Percentiles rank a stretch among this genome's conserved stretches.
Evolutionary conservation across 2,329 filamentous ascomycete genomes (phyloP).

Genomic region (Kalmusia sp.): DNA sequence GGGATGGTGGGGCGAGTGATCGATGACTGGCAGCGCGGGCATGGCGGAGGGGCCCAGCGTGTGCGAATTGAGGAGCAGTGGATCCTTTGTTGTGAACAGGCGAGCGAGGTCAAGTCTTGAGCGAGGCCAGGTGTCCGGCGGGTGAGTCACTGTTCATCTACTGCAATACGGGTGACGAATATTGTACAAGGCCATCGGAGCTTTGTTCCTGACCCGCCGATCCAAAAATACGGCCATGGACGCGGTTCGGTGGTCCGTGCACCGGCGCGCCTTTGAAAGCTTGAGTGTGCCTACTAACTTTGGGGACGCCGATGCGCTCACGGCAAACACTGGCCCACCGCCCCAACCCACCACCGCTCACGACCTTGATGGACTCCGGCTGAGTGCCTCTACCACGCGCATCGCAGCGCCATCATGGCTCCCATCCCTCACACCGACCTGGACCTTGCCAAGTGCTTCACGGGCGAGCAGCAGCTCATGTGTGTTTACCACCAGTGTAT

Average conservation of each 20-base stretch:
- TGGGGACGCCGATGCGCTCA: constrained; percentile 1
- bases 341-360: constrained; percentile 19
- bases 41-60: constrained; percentile 34
- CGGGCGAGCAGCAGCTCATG: constrained; percentile 80
- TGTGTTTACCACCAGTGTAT: constrained; percentile 56
- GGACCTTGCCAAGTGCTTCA: constrained; percentile 83
- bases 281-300: constrained; percentile 4
- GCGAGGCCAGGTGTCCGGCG: background rate
- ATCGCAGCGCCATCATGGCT: constrained; percentile 47
- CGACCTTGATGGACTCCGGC: constrained; percentile 42
- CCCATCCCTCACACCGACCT: constrained; percentile 58
- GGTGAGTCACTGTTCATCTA: constrained; percentile 11
- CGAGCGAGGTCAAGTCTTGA: background rate
- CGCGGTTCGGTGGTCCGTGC: constrained; percentile 9
- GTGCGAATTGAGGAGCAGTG: background rate
- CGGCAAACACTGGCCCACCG: constrained; percentile 29
- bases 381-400: constrained; percentile 36
- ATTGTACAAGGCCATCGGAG: background rate
- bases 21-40: constrained; percentile 62
- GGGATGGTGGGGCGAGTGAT: constrained; percentile 88
- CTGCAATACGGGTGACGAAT: background rate
- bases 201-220: constrained; percentile 9
- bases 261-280: constrained; percentile 9
- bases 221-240: background rate
- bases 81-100: background rate